Conservation (phyloP, 495 filamentous ascomycete species). For the Podospora comata region DNA sequence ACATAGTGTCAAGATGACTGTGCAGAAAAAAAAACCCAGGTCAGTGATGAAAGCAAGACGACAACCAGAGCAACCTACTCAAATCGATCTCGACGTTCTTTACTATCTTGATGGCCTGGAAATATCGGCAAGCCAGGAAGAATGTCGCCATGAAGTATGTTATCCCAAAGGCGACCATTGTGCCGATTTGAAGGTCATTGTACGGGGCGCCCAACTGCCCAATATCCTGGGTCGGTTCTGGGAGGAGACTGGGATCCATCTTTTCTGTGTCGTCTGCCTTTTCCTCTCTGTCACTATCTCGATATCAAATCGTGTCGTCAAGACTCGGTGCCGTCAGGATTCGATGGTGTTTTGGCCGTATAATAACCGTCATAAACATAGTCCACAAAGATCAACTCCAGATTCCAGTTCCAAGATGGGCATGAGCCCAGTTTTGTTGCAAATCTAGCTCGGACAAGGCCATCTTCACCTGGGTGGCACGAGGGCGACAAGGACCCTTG, state of each 20-base stretch:
- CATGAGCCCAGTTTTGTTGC: background rate
- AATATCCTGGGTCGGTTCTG: background rate
- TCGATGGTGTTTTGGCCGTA: background rate
- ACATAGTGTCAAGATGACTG: constrained; percentile 16
- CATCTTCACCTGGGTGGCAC: background rate
- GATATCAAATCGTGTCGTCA: background rate
- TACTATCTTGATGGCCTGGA: constrained; percentile 14
- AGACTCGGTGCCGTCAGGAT: background rate
- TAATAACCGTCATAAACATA: background rate
- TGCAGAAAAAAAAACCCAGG: background rate
- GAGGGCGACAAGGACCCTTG: background rate
- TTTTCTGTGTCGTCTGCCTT: background rate
- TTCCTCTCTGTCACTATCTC: background rate
- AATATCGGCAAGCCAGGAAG: constrained; percentile 16
- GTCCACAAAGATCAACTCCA: background rate
- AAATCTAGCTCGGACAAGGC: background rate
- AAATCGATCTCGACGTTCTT: constrained; percentile 17
- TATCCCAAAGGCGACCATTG: constrained; percentile 11
- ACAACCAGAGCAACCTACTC: background rate
- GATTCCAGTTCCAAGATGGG: background rate
- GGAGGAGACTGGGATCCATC: background rate
- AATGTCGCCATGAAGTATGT: constrained; percentile 18
- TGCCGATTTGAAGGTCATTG: constrained; percentile 15
- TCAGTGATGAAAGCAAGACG: background rate
- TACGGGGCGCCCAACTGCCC: constrained; percentile 1